Conservation (phyloP, 495 filamentous ascomycete species). For the Oleoguttula mirabilis region DNA sequence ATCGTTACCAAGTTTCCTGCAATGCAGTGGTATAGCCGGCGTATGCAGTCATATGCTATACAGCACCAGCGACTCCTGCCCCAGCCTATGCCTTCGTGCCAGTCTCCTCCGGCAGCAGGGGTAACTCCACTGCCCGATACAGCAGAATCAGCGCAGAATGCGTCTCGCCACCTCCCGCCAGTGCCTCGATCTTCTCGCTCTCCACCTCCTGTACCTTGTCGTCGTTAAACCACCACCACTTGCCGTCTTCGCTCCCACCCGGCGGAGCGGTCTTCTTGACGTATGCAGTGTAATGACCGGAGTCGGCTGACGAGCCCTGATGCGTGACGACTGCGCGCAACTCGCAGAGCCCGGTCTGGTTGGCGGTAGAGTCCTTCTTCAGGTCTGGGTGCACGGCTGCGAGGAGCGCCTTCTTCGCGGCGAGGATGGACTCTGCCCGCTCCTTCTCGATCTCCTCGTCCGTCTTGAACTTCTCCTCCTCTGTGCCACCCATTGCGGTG, state of each 20-base stretch:
- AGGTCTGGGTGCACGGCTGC: slow-evolving; percentile 59
- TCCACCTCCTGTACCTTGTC: slow-evolving; percentile 93
- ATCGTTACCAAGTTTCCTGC: no score
- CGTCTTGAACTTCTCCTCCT: slow-evolving; percentile 69
- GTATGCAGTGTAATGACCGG: slow-evolving; percentile 94
- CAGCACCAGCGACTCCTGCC: no score
- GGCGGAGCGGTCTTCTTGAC: slow-evolving; percentile 75
- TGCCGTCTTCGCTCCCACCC: slow-evolving; percentile 68
- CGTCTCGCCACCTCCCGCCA: slow-evolving; percentile 89
- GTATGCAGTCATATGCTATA: no score
- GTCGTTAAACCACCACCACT: slow-evolving; percentile 99
- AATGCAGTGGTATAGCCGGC: no score
- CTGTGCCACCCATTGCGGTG: slow-evolving; percentile 62
- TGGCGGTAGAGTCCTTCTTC: slow-evolving; percentile 64
- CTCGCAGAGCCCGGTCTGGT: slow-evolving; percentile 89
- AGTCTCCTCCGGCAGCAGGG: slow-evolving; percentile 21
- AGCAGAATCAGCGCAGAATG: slow-evolving; percentile 90
- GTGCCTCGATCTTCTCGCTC: slow-evolving; percentile 74
- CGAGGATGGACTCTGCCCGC: slow-evolving; percentile 55
- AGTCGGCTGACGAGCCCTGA: slow-evolving; percentile 91
- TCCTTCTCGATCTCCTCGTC: slow-evolving; percentile 86
- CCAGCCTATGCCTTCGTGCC: slow-evolving; percentile 1
- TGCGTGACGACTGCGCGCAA: slow-evolving; percentile 92
- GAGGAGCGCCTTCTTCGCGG: slow-evolving; percentile 74
- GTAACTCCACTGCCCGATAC: slow-evolving; percentile 70